phyloP scores from a whole-genome alignment of 2,329 filamentous ascomycete genomes.

The Fusarium zealandicum region DNA sequence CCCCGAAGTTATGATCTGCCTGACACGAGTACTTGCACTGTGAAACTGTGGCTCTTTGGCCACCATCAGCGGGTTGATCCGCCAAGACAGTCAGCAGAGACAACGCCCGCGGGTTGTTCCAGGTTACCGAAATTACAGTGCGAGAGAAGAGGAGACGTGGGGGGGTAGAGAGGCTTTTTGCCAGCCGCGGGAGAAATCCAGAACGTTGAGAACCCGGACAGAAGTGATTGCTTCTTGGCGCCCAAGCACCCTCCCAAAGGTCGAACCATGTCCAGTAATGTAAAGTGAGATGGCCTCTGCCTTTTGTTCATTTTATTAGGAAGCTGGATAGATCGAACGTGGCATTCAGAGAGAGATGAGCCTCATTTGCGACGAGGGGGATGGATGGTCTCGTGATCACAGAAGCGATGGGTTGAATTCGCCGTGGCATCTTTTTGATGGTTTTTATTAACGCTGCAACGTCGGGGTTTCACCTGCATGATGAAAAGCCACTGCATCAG shows the following conservation, averaged over 20 bases:
- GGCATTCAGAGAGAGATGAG: not conserved
- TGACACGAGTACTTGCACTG: conserved; percentile 2
- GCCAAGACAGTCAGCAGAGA: not conserved
- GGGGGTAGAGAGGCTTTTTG: not conserved
- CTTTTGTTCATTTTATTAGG: not conserved
- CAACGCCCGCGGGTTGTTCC: too few relatives aligned
- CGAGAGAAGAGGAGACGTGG: not conserved
- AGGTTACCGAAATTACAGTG: not conserved
- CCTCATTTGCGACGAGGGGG: not conserved
- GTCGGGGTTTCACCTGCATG: conserved; percentile 29
- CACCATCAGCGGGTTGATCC: not conserved
- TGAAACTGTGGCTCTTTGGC: conserved; percentile 1
- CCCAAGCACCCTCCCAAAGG: conserved; percentile 3
- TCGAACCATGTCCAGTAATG: conserved; percentile 19
- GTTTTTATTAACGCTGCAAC: conserved; percentile 21
- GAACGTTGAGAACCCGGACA: conserved; percentile 7
- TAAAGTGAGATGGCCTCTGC: not conserved
- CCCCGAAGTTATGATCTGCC: conserved; percentile 3
- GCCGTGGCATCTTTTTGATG: not conserved
- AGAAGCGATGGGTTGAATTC: conserved; percentile 6
- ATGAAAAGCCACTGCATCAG: conserved; percentile 35
- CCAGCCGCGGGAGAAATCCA: conserved; percentile 1
- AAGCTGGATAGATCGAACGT: not conserved
- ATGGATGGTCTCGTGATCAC: conserved; percentile 27
- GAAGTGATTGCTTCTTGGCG: conserved; percentile 8